phyloP scores from a whole-genome alignment of 139 green algal genomes.

The Monoraphidium neglectum region DNA sequence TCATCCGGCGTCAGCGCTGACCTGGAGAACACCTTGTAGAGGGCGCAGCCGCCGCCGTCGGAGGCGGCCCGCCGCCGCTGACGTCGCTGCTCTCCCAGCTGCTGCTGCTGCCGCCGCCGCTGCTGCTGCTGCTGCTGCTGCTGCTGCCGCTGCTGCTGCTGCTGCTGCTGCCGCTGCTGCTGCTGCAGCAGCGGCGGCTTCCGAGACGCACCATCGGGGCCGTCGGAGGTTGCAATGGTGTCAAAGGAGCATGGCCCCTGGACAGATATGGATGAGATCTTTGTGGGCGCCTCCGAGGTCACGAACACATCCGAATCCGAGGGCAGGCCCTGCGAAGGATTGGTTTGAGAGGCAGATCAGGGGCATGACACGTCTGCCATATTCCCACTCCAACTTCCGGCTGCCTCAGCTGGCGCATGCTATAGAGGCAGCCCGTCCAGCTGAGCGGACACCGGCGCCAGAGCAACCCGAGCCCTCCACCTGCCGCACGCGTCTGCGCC shows the following conservation, averaged over 20 bases:
- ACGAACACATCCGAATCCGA: constrained; percentile 46
- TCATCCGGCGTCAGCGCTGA: constrained; percentile 22
- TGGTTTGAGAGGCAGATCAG: too few relatives aligned
- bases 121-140: neutral
- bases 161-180: neutral
- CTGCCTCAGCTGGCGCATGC: too few relatives aligned
- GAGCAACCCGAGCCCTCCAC: too few relatives aligned
- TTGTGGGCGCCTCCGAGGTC: constrained; percentile 32
- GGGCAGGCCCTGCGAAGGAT: constrained; percentile 39
- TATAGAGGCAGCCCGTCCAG: too few relatives aligned
- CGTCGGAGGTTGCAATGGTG: neutral
- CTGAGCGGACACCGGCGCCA: too few relatives aligned
- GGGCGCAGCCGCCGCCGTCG: too few relatives aligned
- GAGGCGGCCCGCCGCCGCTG: too few relatives aligned
- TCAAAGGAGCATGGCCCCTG: constrained; percentile 1
- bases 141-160: constrained; percentile 1
- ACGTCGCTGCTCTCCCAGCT: neutral
- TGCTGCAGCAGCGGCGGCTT: neutral
- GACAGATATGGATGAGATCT: constrained; percentile 40
- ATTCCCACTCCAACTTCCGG: too few relatives aligned
- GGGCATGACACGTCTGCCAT: too few relatives aligned
- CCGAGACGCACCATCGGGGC: neutral
- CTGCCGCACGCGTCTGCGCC: too few relatives aligned
- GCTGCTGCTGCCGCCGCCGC: constrained; percentile 11
- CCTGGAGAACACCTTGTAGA: constrained; percentile 60